Base-by-base conservation (phyloP, 169 alveolate genomes). In the Plasmodium vivax region DNA sequence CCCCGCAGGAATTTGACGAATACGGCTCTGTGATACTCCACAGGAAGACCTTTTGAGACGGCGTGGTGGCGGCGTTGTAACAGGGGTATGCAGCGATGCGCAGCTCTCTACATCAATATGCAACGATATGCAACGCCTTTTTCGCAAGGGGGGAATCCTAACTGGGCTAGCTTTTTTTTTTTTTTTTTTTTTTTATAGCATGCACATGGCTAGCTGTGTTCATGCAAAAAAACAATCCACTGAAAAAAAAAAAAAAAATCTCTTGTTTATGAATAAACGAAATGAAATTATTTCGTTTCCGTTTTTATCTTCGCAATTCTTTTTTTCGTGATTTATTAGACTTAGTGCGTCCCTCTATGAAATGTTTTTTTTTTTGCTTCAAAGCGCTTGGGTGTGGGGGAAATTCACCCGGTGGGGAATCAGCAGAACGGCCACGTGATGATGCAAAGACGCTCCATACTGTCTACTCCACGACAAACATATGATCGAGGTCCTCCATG, bases 1-100 rank as follows among this genome's bases (percentile, higher is more conserved):
- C 58, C 47, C 43, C 51, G 36, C 74, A 90, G 94, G 94, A 90
- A 58, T 90, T 90, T 32, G 94, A 90, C 47, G 94, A 90, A 41
- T 90, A 90, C 45, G 94, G 94, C 7, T 80, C 91, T 19, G 84
- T 72, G 34, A 90, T 90, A 79, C 51, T 90, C 45, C 94, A 90
- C 83, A 90, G 51, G 58, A 90, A 90, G 43, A 80, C 91, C n/a
- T 90, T 90, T 62, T 90, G 79, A 90, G 58, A 38, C 16, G 62
- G 1, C 8, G 62, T 51, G 14, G 62, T 51, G 23, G 62, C 23
- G 62, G 23, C 23, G 62, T 51, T 51, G 62, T 51, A 51, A 51
- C 62, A 51, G 62, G 23, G 62, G 1, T 23, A 51, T 3, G 16
- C 19, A 12, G 7, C 7, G 62, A 51, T 14, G 62, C 14, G 62